These are phyloP conservation scores for Bauhinia variegata DNA, from an alignment of 306 rosid genomes.

Conservation along the genomic window DNA sequence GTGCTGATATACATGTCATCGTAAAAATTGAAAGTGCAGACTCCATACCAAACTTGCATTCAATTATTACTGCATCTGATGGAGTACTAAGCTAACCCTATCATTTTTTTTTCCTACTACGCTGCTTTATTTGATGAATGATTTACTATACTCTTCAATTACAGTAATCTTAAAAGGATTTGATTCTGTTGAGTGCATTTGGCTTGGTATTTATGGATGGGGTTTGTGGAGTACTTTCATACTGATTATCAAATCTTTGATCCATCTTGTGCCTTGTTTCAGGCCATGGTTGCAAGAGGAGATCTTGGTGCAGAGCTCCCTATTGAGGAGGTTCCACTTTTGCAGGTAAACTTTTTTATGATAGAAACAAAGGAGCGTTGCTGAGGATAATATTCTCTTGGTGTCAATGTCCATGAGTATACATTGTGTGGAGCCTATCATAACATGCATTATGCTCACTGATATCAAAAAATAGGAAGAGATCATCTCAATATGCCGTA, in stretches of 20 bases:
- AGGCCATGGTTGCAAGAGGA: constrained; percentile 59
- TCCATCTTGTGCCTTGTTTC: constrained; percentile 24
- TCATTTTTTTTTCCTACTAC: constrained; percentile 11
- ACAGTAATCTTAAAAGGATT: background rate
- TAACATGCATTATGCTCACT: constrained; percentile 25
- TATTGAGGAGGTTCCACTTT: constrained; percentile 60
- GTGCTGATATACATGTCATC: constrained; percentile 89
- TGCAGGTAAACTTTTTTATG: constrained; percentile 41
- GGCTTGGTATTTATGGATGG: background rate
- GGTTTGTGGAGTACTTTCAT: constrained; percentile 17
- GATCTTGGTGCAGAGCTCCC: constrained; percentile 58
- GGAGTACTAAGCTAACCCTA: constrained; percentile 45
- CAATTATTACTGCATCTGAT: constrained; percentile 67
- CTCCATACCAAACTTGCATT: constrained; percentile 88
- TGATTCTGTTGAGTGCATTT: background rate
- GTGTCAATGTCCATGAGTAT: constrained; percentile 8
- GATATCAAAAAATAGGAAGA: no score
- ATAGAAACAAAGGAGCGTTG: constrained; percentile 5
- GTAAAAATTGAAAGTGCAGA: constrained; percentile 98
- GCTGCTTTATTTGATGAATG: no score
- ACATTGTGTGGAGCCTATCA: constrained; percentile 22
- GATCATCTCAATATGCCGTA: constrained; percentile 82
- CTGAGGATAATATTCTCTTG: constrained; percentile 3
- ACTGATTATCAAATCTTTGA: constrained; percentile 15
- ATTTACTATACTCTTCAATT: no score